A percentile compares a stretch with the other conserved stretches of the same genome.
These are phyloP conservation scores for Zalaria sp. DNA, from an alignment of 2,329 filamentous ascomycete species.

Conservation along the genomic window DNA sequence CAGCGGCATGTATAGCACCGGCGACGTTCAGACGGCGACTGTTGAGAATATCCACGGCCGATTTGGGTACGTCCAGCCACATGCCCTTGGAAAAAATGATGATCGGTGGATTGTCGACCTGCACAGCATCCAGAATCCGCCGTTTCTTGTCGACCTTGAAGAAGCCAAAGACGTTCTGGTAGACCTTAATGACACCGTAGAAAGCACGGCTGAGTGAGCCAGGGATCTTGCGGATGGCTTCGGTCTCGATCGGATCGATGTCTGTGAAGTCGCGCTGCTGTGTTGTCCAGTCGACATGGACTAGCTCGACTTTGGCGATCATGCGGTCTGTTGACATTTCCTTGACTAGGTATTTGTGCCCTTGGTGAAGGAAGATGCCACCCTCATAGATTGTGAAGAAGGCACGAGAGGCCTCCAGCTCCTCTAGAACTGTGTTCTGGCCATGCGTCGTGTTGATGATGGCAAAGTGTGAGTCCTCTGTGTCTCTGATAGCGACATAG, in stretches of 20 bases:
- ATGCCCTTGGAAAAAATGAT: slow-evolving; percentile 75
- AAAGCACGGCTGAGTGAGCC: slow-evolving; percentile 56
- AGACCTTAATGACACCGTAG: slow-evolving; percentile 74
- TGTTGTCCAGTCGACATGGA: slow-evolving; percentile 91
- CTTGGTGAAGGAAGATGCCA: slow-evolving; percentile 92
- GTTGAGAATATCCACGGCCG: slow-evolving; percentile 65
- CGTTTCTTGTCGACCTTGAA: slow-evolving; percentile 88
- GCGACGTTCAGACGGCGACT: slow-evolving; percentile 63
- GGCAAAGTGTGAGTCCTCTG: slow-evolving; percentile 82
- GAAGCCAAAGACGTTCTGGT: slow-evolving; percentile 84
- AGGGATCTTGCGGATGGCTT: slow-evolving; percentile 64
- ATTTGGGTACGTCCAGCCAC: slow-evolving; percentile 84
- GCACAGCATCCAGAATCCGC: slow-evolving; percentile 77
- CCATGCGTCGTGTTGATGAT: slow-evolving; percentile 78
- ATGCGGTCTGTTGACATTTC: slow-evolving; percentile 70
- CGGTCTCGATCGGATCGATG: slow-evolving; percentile 83
- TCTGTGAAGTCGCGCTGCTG: slow-evolving; percentile 87
- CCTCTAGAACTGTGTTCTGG: slow-evolving; percentile 75
- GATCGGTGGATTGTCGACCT: slow-evolving; percentile 87
- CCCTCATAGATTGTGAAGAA: slow-evolving; percentile 95
- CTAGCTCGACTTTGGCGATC: slow-evolving; percentile 75
- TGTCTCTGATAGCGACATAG: slow-evolving; percentile 78
- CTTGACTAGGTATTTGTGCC: slow-evolving; percentile 80
- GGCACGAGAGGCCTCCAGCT: slow-evolving; percentile 89
- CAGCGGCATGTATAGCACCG: slow-evolving; percentile 83